Conservation (phyloP, 257 asterid species). For the Solanum peruvianum region DNA sequence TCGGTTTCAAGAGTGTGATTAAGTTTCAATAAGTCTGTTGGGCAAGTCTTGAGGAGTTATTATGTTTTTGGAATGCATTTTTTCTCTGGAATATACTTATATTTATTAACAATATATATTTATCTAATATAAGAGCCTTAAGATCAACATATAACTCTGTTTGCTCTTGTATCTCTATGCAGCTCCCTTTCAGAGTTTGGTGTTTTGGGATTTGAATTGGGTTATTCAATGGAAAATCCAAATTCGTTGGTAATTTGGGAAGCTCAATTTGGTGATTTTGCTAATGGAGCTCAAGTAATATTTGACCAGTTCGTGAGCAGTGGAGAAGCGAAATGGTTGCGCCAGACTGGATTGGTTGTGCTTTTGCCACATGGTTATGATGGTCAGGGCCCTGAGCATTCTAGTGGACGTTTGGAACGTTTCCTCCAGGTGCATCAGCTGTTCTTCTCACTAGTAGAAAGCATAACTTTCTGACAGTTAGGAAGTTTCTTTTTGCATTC, state of each 20-base stretch:
- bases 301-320: constrained; percentile 67
- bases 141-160: neutral
- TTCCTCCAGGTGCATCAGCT: constrained; percentile 44
- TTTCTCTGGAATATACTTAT: neutral
- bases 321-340: constrained; percentile 79
- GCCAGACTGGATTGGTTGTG: constrained; percentile 52
- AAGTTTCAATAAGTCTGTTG: neutral
- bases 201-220: constrained; percentile 24
- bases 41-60: neutral
- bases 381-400: constrained; percentile 82
- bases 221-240: constrained; percentile 14
- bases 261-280: constrained; percentile 74
- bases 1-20: neutral
- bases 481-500: constrained; percentile 5
- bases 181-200: constrained; percentile 22
- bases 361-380: constrained; percentile 72
- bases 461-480: neutral
- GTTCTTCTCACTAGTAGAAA: neutral
- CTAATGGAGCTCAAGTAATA: constrained; percentile 74
- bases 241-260: constrained; percentile 41
- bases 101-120: neutral
- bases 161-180: neutral
- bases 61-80: neutral
- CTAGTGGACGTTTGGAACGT: constrained; percentile 81
- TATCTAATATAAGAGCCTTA: neutral